Evolutionary conservation across 306 rosid genomes (phyloP), one percentile per base, ranked within the genome.

Genomic region (Medicago ruthenica): DNA sequence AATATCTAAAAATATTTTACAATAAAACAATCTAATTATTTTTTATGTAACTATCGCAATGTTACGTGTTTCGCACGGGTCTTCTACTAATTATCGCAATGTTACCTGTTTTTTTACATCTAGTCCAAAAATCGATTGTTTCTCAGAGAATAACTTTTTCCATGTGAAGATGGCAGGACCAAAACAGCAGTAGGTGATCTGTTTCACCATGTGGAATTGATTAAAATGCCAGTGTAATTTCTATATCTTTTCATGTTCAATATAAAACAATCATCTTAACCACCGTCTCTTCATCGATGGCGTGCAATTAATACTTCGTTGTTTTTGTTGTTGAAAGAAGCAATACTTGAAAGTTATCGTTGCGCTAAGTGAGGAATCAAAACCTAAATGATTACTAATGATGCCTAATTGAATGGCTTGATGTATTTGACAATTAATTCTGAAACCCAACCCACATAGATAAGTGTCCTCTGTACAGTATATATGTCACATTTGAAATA

Each of bases 331-430:
- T 24, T 24, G 27, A 24, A 24, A 24, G 27, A 24, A 24, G 2
- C 27, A 24, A 24, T 24, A 24, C 4, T 70, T 70, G 55, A 70
- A 60, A 47, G 8, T 48, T 18, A 60, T 42, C 15, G 20, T 48
- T 70, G 27, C 21, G 4, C 65, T 9, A 17, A 72, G 58, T 65
- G 9, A 65, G 53, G 50, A 65, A 40, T 40, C 16, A 65, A 41
- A 73, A 44, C 21, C 31, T 34, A 20, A 4, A 34, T 42, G 68
- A 34, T 69, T 20, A 53, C 67, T 6, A 24, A 12, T 41, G 42
- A 27, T 15, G 7, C 53, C 74, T 36, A 31, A 71, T 5, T 72
- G 41, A 40, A 21, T 63, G 58, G 53, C 60, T 42, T 41, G 14
- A 31, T 55, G 47, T 2, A 54, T 39, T 10, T 45, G 71, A 62